These are phyloP conservation scores for Scytalidium sp. DNA, from an alignment of 2,329 filamentous ascomycete genomes.

Conservation along the genomic window DNA sequence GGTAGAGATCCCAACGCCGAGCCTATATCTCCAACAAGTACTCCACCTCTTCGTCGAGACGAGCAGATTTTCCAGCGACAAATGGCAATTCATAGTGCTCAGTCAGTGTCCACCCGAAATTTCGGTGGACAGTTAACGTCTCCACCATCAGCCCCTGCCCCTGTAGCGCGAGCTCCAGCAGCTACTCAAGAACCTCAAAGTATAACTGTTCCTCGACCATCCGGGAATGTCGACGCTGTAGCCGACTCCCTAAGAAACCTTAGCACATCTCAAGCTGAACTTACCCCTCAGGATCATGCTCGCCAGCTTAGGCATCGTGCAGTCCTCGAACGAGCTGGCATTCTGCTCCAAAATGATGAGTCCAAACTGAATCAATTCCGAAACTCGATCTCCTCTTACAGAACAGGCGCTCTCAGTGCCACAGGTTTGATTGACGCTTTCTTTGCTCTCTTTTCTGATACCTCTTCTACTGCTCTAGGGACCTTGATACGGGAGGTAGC, in stretches of 20 bases:
- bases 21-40: conserved; percentile 69
- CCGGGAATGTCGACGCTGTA: conserved; percentile 16
- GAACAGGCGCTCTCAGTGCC: conserved; percentile 65
- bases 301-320: conserved; percentile 76
- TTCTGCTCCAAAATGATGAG: conserved; percentile 74
- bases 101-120: conserved; percentile 73
- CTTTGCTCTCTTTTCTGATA: conserved; percentile 79
- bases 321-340: conserved; percentile 81
- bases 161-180: conserved; percentile 33
- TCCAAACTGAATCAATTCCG: conserved; percentile 78
- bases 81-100: conserved; percentile 84
- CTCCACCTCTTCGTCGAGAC: conserved; percentile 77
- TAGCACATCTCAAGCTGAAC: conserved; percentile 45
- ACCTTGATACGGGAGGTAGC: conserved; percentile 89
- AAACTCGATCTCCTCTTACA: conserved; percentile 74
- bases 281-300: conserved; percentile 76
- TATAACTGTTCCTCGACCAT: conserved; percentile 13
- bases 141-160: conserved; percentile 34
- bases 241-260: conserved; percentile 45
- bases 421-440: conserved; percentile 81
- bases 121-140: conserved; percentile 80
- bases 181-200: conserved; percentile 8
- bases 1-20: conserved; percentile 88
- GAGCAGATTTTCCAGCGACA: conserved; percentile 90
- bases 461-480: conserved; percentile 74